Evolutionary conservation across 495 filamentous ascomycete genomes (phyloP).

Genomic region (Letharia lupina): DNA sequence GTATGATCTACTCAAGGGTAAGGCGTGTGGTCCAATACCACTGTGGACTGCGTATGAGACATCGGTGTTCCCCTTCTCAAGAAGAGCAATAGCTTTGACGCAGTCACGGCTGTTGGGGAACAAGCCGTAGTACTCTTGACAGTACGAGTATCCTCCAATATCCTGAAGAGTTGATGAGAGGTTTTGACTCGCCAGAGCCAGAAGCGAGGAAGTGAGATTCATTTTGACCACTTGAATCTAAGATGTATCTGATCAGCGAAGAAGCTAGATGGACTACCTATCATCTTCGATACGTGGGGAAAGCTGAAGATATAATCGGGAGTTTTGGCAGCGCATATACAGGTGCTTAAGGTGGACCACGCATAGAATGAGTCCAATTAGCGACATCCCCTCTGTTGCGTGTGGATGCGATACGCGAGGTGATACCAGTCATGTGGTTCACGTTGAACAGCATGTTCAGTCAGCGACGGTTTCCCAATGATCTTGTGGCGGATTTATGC

Average conservation of each 20-base stretch:
- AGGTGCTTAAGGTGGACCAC: not conserved
- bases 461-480: not conserved
- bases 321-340: not conserved
- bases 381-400: not conserved
- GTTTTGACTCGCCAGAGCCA: not conserved
- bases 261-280: not conserved
- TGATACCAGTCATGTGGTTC: not conserved
- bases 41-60: not conserved
- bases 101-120: not conserved
- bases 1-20: not conserved
- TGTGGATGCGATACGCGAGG: not conserved
- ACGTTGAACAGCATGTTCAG: not conserved
- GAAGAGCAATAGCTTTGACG: not conserved
- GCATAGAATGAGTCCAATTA: not conserved
- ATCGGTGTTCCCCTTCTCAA: not conserved
- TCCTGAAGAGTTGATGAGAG: conserved; percentile 1
- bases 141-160: not conserved
- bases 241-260: not conserved
- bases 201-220: not conserved
- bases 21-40: not conserved
- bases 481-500: not conserved
- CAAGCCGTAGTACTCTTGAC: not conserved
- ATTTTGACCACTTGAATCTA: not conserved
- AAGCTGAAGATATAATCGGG: not conserved
- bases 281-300: conserved; percentile 1